Conservation (phyloP, 148 eudicot species). For the Cornus controversa region DNA sequence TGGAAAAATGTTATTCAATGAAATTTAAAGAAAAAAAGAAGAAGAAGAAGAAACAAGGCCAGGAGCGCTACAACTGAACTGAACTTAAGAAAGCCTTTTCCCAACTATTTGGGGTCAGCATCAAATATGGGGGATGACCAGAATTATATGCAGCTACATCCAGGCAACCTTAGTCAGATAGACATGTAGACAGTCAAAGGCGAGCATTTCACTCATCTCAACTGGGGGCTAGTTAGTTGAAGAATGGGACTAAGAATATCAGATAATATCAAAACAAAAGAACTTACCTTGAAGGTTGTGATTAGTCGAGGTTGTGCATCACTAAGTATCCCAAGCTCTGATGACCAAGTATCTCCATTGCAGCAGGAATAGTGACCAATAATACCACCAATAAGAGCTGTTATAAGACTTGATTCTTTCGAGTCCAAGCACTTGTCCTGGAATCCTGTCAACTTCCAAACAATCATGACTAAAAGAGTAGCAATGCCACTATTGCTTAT, state of each 20-base stretch:
- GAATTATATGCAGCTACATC: background rate
- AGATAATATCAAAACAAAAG: background rate
- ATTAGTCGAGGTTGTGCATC: conserved; percentile 76
- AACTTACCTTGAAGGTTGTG: conserved; percentile 77
- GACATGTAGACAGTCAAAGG: background rate
- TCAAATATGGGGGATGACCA: background rate
- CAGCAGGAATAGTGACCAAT: conserved; percentile 89
- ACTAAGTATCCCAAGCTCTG: conserved; percentile 92
- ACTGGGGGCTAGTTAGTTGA: conserved; percentile 1
- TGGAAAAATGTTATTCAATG: background rate
- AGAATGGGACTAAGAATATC: background rate
- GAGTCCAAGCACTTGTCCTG: conserved; percentile 76
- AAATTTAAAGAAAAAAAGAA: background rate
- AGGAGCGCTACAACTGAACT: too few relatives aligned
- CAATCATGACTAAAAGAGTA: conserved; percentile 45
- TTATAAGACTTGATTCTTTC: conserved; percentile 59
- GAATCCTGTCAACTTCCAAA: conserved; percentile 57
- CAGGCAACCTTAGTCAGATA: too few relatives aligned
- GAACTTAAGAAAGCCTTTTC: too few relatives aligned
- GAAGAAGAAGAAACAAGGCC: background rate
- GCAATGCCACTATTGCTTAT: conserved; percentile 74
- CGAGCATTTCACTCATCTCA: background rate
- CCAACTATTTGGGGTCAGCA: too few relatives aligned
- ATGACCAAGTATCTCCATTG: conserved; percentile 98
- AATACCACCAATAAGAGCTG: conserved; percentile 74